Conservation (phyloP, 1,284 basidiomycete genomes). For the Malassezia caprae region DNA sequence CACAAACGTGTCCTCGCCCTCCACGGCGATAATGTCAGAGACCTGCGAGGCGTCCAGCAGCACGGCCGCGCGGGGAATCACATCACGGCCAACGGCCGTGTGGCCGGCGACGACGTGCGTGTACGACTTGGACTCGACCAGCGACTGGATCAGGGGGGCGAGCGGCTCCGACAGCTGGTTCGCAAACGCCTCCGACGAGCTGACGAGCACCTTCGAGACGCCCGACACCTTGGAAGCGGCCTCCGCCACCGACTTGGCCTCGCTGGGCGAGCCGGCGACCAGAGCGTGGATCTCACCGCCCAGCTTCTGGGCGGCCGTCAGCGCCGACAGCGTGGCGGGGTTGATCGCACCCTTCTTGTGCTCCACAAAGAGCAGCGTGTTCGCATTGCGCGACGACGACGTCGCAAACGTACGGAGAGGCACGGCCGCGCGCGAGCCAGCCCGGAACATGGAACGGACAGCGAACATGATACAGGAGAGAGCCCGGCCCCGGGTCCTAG, state of each 20-base stretch:
- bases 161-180: conserved; percentile 48
- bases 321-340: conserved; percentile 71
- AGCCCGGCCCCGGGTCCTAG: conserved; percentile 5
- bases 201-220: conserved; percentile 50
- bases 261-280: conserved; percentile 64
- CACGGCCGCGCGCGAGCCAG: conserved; percentile 10
- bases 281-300: conserved; percentile 78
- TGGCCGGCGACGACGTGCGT: conserved; percentile 82
- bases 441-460: conserved; percentile 16
- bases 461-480: conserved; percentile 23
- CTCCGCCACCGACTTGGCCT: conserved; percentile 62
- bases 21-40: conserved; percentile 83
- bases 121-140: conserved; percentile 53
- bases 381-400: conserved; percentile 37
- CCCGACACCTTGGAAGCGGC: conserved; percentile 65
- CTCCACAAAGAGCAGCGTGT: conserved; percentile 73
- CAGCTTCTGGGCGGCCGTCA: conserved; percentile 75
- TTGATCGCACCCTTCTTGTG: conserved; percentile 74
- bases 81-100: conserved; percentile 62
- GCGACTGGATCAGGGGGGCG: conserved; percentile 53
- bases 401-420: conserved; percentile 31
- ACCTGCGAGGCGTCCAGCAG: conserved; percentile 61
- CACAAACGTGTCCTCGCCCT: conserved; percentile 68
- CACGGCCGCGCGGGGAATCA: conserved; percentile 77
- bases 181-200: conserved; percentile 52